A percentile compares a stretch with the other conserved stretches of the same genome.
These are phyloP conservation scores for Flaveria sonorensis DNA, from an alignment of 129 eudicot genomes.

Conservation along the genomic window DNA sequence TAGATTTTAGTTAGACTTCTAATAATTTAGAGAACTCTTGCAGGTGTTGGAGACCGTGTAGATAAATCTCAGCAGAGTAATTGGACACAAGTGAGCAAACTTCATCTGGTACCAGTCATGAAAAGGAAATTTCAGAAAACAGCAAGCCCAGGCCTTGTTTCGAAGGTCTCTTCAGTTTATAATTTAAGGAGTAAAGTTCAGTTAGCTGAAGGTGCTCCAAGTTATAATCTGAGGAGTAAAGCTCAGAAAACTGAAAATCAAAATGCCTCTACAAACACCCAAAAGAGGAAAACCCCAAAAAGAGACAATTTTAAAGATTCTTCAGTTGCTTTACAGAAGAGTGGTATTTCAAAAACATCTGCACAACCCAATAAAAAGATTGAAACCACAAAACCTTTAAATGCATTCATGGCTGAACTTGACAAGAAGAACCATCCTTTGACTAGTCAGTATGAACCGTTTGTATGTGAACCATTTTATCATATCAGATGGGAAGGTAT, in stretches of 20 bases:
- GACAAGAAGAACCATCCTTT: conserved; percentile 29
- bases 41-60: conserved; percentile 28
- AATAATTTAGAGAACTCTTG: neutral
- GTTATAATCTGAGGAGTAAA: conserved; percentile 38
- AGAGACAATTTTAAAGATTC: conserved; percentile 26
- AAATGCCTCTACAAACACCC: conserved; percentile 8
- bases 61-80: conserved; percentile 30
- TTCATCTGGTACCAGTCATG: conserved; percentile 14
- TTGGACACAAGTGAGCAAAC: conserved; percentile 26
- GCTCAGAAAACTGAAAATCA: conserved; percentile 32
- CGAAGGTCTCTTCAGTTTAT: conserved; percentile 28
- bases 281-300: conserved; percentile 25
- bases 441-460: conserved; percentile 30
- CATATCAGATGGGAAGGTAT: conserved; percentile 60
- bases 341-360: conserved; percentile 18
- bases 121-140: conserved; percentile 36
- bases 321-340: conserved; percentile 22
- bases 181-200: conserved; percentile 31
- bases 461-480: conserved; percentile 31
- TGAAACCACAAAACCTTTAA: conserved; percentile 31
- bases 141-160: conserved; percentile 2
- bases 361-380: conserved; percentile 15
- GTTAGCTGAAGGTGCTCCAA: conserved; percentile 23
- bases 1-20: neutral
- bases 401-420: conserved; percentile 25